Base-by-base conservation (phyloP, 192 early-diverging fungal genomes). In the Backusella psychrophila region DNA sequence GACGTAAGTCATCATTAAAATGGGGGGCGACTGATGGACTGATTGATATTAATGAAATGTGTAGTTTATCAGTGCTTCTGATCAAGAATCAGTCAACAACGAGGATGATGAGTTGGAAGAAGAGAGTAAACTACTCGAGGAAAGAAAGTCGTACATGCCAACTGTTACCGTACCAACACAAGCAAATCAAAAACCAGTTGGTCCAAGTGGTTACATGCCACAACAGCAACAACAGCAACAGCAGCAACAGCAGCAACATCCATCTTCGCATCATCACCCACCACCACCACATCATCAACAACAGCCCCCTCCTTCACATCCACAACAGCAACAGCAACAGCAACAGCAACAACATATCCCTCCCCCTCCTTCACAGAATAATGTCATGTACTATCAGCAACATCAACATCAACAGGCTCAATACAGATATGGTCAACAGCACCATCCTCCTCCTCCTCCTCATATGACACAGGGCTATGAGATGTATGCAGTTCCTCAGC, bases 61-160 rank as follows among this genome's bases (percentile, higher is more conserved):
- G 29, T 69, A 81, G 80, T 81, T 81, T 72, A 72, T 72, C 34
- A 71, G 71, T 66, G 17, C 70, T 26, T 52, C 72, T 39, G 80
- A 81, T 71, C 36, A 41, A 36, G 42, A 63, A 29, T 63, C 56
- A 63, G 56, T 63, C 21, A 26, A 63, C 7, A 29, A 63, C 12
- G 56, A 63, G 0, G 75, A 77, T 8, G 77, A 70, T 5, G 77
- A 77, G 6, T 33, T 35, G 2, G 42, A 73, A 35, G 35, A 67
- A 4, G 73, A 74, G 2, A 26, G 2, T 11, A 63, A 63, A 26
- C 21, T 26, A 63, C 11, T 29, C 26, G 39, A 63, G 31, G 26
- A 66, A 63, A 66, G 68, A 44, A 34, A 67, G 26, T 63, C 56
- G 29, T 63, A 36, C 26, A 68, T 75, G 29, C 74, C 56, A 49